phyloP scores from a whole-genome alignment of 768 basidiomycete species.

The Chalciporus sphaerocephalus region DNA sequence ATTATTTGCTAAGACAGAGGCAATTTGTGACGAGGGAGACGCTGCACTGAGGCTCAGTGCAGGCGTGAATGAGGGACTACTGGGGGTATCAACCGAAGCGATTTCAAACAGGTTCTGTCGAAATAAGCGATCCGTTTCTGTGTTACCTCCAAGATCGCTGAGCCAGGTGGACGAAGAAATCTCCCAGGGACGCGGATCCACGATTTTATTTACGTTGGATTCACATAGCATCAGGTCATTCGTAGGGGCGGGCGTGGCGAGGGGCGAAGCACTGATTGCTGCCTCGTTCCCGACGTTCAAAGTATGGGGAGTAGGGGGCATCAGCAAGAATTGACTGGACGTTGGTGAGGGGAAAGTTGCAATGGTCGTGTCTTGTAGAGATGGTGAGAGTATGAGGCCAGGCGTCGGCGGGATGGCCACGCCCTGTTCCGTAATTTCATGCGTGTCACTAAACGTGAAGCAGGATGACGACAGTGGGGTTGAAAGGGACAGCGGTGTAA shows the following conservation, averaged over 20 bases:
- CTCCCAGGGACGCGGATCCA: slow-evolving; percentile 19
- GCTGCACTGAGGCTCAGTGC: slow-evolving; percentile 20
- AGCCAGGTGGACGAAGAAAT: slow-evolving; percentile 28
- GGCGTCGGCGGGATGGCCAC: slow-evolving; percentile 9
- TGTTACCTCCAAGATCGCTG: slow-evolving; percentile 30
- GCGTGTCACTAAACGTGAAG: slow-evolving; percentile 19
- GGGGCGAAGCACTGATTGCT: slow-evolving; percentile 11
- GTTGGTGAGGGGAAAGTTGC: slow-evolving; percentile 24
- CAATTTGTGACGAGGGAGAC: slow-evolving; percentile 19
- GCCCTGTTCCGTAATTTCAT: slow-evolving; percentile 9
- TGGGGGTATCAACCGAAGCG: slow-evolving; percentile 12
- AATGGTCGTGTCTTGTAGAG: slow-evolving; percentile 6
- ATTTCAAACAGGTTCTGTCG: slow-evolving; percentile 19
- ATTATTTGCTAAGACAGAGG: slow-evolving; percentile 13
- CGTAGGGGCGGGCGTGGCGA: slow-evolving; percentile 4
- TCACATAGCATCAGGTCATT: slow-evolving; percentile 4
- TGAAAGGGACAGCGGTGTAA: slow-evolving; percentile 24
- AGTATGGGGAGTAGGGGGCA: slow-evolving; percentile 22
- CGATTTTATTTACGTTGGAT: slow-evolving; percentile 7
- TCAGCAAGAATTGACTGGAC: slow-evolving; percentile 26
- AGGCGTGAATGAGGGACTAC: slow-evolving; percentile 23
- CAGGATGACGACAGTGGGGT: slow-evolving; percentile 26
- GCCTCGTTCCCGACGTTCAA: slow-evolving; percentile 9
- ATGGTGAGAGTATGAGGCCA: slow-evolving; percentile 3
- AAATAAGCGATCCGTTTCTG: slow-evolving; percentile 31